Evolutionary conservation across 2,329 filamentous ascomycete genomes (phyloP), one percentile per base, ranked within the genome.

Genomic region (Hypoxylon sp.): DNA sequence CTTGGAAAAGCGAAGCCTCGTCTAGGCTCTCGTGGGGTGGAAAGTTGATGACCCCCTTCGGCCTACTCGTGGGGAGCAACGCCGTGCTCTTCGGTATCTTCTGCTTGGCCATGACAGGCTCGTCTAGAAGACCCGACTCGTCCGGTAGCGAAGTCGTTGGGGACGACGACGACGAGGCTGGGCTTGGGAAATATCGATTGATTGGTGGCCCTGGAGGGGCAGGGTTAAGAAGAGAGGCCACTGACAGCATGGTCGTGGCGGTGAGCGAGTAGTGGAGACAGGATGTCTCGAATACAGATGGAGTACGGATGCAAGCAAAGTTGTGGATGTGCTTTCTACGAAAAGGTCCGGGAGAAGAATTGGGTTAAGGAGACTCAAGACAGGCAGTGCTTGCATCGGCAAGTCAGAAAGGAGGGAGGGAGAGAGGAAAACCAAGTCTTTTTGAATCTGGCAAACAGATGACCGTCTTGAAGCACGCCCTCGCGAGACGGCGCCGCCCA

Each of bases 41-140:
- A 66, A 87, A 96, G 66, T 87, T 87, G 60, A 95, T 77, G 19
- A 80, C 74, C 2, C 88, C 90, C 56, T 84, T 83, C 21, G 83
- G 75, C 51, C 79, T 78, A 35, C 81, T 82, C 62, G 82, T 83
- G 19, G 78, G 76, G 67, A 88, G 85, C 5, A 87, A 72, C 0
- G 83, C 79, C 19, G 78, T 79, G 62, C 89, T 84, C 68, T 89
- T 90, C 50, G 79, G 73, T 64, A 86, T 75, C 71, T 86, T 90
- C 57, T 79, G 77, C 63, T 77, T 81, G 57, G 67, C 57, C 52
- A 70, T 62, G 47, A 62, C 55, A 49, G 64, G 59, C 54, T 63
- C 64, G 34, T 66, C 63, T 19, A 61, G 52, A 43, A 68, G 60
- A 11, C 61, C 44, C 41, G 63, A 62, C 40, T 71, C 69, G 54